Percentiles rank a stretch among this genome's conserved stretches.
Evolutionary conservation across 108 stramenopile genomes (phyloP).

Genomic region (Seminavis robusta): DNA sequence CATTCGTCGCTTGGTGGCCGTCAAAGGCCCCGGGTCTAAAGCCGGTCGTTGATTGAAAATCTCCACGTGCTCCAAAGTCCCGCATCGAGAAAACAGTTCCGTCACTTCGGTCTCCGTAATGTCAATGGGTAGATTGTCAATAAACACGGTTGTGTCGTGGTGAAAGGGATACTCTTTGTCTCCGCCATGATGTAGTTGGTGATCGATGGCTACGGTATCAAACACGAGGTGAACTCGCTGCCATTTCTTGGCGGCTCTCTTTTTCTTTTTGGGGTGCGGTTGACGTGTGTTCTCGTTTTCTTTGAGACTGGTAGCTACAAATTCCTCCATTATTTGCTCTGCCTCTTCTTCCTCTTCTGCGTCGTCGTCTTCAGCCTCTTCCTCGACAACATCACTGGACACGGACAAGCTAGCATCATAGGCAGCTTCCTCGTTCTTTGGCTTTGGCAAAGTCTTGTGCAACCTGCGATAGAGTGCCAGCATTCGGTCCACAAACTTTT

Average conservation of each 20-base stretch:
- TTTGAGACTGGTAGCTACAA: neutral
- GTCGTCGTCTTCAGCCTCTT: neutral
- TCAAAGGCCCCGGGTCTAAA: conserved; percentile 69
- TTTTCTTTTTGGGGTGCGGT: neutral
- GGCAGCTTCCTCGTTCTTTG: too few relatives aligned
- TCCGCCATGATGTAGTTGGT: too few relatives aligned
- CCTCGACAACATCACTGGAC: too few relatives aligned
- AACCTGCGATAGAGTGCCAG: too few relatives aligned
- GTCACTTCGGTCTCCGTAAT: conserved; percentile 47
- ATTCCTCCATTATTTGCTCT: neutral
- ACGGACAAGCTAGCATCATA: too few relatives aligned
- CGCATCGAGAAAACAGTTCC: conserved; percentile 67
- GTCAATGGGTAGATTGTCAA: conserved; percentile 85
- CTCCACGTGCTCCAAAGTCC: conserved; percentile 49
- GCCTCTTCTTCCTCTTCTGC: neutral
- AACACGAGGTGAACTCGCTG: neutral
- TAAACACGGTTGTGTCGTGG: conserved; percentile 34
- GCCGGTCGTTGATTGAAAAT: conserved; percentile 76
- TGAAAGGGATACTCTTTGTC: neutral
- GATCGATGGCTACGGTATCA: conserved; percentile 3
- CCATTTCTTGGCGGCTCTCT: neutral
- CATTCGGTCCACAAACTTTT: too few relatives aligned
- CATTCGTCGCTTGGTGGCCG: conserved; percentile 33
- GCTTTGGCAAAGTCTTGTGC: too few relatives aligned
- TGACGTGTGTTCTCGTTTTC: neutral